Evolutionary conservation across 1,284 basidiomycete genomes (phyloP).

Genomic region (Leccinum subrobustum): DNA sequence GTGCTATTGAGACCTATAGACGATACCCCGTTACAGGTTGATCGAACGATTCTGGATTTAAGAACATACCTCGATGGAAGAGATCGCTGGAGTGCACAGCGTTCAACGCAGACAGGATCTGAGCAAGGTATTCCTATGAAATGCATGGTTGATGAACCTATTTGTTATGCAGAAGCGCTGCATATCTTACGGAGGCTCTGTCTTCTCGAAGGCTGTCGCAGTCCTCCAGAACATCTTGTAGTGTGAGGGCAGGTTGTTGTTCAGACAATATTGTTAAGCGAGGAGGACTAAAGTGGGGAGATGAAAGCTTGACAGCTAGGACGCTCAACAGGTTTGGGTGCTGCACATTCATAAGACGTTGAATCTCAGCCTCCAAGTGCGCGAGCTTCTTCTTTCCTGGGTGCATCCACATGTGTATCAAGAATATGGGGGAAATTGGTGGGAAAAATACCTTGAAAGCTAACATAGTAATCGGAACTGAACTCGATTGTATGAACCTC

Average conservation of each 20-base stretch:
- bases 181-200: slow-evolving; percentile 51
- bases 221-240: slow-evolving; percentile 69
- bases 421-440: neutral
- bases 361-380: slow-evolving; percentile 63
- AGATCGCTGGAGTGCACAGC: slow-evolving; percentile 60
- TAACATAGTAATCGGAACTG: slow-evolving; percentile 63
- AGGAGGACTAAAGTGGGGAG: slow-evolving; percentile 49
- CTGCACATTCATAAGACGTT: slow-evolving; percentile 52
- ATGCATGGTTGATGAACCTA: neutral
- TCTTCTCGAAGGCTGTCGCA: slow-evolving; percentile 64
- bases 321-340: slow-evolving; percentile 62
- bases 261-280: slow-evolving; percentile 65
- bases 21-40: neutral
- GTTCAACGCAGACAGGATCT: slow-evolving; percentile 66
- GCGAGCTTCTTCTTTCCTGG: slow-evolving; percentile 63
- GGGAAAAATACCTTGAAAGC: slow-evolving; percentile 50
- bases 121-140: slow-evolving; percentile 64
- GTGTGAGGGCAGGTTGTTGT: slow-evolving; percentile 57
- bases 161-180: slow-evolving; percentile 1
- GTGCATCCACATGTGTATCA: neutral
- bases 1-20: slow-evolving; percentile 52
- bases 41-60: neutral
- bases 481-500: slow-evolving; percentile 68
- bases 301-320: slow-evolving; percentile 61
- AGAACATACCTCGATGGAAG: slow-evolving; percentile 56